These are phyloP conservation scores for Posidonia australis DNA, from an alignment of 106 monocot species.

Conservation along the genomic window DNA sequence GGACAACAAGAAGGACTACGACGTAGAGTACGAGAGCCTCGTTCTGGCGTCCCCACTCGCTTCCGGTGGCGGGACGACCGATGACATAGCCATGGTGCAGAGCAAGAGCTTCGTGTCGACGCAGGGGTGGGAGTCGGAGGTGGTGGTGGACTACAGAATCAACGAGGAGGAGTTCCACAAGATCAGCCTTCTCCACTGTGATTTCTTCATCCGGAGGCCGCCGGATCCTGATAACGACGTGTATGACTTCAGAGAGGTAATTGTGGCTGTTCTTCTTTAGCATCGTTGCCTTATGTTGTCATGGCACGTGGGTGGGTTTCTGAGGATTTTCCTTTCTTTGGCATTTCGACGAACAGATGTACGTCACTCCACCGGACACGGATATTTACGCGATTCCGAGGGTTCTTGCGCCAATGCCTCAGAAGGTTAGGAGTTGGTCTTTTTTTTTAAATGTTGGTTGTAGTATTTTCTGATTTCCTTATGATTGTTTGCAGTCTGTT, in stretches of 20 bases:
- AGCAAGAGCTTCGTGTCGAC: constrained; percentile 76
- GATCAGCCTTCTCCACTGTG: constrained; percentile 74
- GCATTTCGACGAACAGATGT: constrained; percentile 56
- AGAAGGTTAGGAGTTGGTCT: constrained; percentile 37
- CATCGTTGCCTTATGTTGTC: not conserved
- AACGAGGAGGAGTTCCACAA: constrained; percentile 98
- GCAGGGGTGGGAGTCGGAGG: constrained; percentile 65
- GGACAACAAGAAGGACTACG: constrained; percentile 98
- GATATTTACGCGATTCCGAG: constrained; percentile 83
- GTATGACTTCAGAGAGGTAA: constrained; percentile 86
- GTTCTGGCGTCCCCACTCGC: constrained; percentile 11
- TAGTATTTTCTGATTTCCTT: not conserved
- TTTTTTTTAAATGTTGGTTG: not conserved
- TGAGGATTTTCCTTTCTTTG: not conserved
- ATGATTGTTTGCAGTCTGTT: not conserved
- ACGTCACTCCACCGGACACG: constrained; percentile 81
- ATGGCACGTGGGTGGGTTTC: too few relatives aligned
- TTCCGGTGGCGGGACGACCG: constrained; percentile 1
- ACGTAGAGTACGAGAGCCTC: constrained; percentile 84
- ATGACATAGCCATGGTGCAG: constrained; percentile 51
- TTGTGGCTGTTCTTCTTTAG: not conserved
- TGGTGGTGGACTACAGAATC: constrained; percentile 78
- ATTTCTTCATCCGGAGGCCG: constrained; percentile 86
- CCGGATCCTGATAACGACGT: constrained; percentile 83
- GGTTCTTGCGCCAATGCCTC: constrained; percentile 80